Base-by-base conservation (phyloP, 148 eudicot species). In the Vaccinium darrowii region DNA sequence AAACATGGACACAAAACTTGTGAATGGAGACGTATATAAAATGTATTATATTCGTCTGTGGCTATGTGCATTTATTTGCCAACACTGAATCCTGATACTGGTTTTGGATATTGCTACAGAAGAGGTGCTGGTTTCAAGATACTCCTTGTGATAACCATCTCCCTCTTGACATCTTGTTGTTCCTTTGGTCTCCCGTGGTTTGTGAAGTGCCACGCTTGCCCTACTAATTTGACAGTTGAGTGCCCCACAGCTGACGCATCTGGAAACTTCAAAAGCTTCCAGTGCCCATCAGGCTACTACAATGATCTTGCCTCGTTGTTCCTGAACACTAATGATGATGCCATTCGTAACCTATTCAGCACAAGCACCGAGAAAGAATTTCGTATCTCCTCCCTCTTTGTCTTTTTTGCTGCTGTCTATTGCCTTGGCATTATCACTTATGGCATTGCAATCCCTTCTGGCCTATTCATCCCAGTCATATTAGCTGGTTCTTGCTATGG, bases 401-500 rank as follows among this genome's bases (percentile, higher is more conserved):
- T 87, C 43, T 94, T 85, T 92, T 93, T 94, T 67, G 21, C 51
- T 65, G 90, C 84, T 1, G 84, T 85, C 18, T 94, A 50, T 49
- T 82, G 14, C 84, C 93, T 94, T 3, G 98, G 98, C 33, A 89
- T 94, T 21, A 65, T 92, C 58, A 94, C 98, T 25, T 94, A 93
- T 78, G 98, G 98, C 25, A 93, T 94, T 76, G 98, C 98, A 5
- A 84, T 94, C 52, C 98, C 98, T 1, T 89, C 98, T 43, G 98
- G 98, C 18, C 88, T 94, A 8, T 94, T 94, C 88, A 94, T 94
- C 72, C 98, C 98, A 1, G 98, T 93, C 82, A 94, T 94, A 25
- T 92, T 94, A 49, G 98, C 94, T 25, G 98, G 98, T 78, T 92
- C 98, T 43, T 84, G 92, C 33, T 94, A 94, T 76, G 98, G 98